Conservation (phyloP, 78 protist genomes). For the Neovahlkampfia damariscottae region DNA sequence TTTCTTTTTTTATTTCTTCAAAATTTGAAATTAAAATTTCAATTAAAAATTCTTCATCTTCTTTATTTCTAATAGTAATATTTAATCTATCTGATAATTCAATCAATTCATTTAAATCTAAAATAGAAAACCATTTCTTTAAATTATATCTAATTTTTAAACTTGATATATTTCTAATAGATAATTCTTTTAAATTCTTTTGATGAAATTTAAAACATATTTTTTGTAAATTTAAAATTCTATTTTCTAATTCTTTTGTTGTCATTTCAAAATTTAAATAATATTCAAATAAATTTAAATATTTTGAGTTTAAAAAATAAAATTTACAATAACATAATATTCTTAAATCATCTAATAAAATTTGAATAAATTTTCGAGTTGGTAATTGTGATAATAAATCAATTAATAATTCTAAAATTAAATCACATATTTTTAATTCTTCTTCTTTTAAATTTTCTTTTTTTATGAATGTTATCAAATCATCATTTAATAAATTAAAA, state of each 20-base stretch:
- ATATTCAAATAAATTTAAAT: background rate
- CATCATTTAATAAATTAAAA: no score
- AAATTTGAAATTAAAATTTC: conserved; percentile 23
- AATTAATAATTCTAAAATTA: conserved; percentile 48
- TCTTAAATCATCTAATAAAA: conserved; percentile 47
- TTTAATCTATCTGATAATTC: background rate
- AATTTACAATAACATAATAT: conserved; percentile 25
- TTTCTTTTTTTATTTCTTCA: conserved; percentile 11
- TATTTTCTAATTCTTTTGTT: conserved; percentile 64
- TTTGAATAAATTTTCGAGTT: conserved; percentile 69
- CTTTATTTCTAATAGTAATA: background rate
- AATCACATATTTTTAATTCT: no score
- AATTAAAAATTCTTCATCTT: background rate
- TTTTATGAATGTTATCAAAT: no score
- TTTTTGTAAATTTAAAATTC: conserved; percentile 53
- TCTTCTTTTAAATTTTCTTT: no score
- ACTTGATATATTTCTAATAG: conserved; percentile 46
- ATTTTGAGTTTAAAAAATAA: background rate
- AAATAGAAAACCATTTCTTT: background rate
- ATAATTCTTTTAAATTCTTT: conserved; percentile 33
- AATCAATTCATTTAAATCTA: background rate
- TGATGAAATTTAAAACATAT: conserved; percentile 30
- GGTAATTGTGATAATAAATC: conserved; percentile 72
- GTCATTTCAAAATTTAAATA: conserved; percentile 48
- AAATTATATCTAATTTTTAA: conserved; percentile 1